A percentile compares a stretch with the other conserved stretches of the same genome.
These are phyloP conservation scores for Salvia miltiorrhiza DNA, from an alignment of 257 asterid genomes.

Conservation along the genomic window DNA sequence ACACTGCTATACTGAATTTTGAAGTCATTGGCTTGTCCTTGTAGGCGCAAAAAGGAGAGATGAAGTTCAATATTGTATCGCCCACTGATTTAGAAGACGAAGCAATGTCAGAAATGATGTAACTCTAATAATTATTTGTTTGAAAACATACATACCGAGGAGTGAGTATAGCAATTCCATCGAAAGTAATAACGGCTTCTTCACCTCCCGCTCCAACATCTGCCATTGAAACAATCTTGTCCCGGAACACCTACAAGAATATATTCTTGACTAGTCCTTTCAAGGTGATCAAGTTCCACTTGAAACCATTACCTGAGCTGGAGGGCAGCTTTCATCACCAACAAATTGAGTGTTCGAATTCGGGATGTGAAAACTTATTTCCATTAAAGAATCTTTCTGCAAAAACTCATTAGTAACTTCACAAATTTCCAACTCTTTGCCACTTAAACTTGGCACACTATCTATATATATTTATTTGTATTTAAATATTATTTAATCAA, in stretches of 20 bases:
- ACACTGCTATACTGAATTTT: slow-evolving; percentile 97
- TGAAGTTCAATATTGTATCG: slow-evolving; percentile 91
- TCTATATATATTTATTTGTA: too few relatives aligned
- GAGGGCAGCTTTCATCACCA: slow-evolving; percentile 75
- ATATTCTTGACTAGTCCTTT: not conserved
- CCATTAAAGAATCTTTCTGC: slow-evolving; percentile 98
- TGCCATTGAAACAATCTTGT: slow-evolving; percentile 85
- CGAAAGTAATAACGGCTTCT: slow-evolving; percentile 89
- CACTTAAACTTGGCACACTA: not conserved
- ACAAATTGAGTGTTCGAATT: slow-evolving; percentile 79
- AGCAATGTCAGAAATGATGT: not conserved
- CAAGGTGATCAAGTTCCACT: slow-evolving; percentile 2
- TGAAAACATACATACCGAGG: slow-evolving; percentile 51
- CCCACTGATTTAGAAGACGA: slow-evolving; percentile 35
- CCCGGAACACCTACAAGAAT: slow-evolving; percentile 66
- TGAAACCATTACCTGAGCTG: slow-evolving; percentile 63
- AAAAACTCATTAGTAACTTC: not conserved
- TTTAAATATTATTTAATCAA: too few relatives aligned
- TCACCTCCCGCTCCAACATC: slow-evolving; percentile 98
- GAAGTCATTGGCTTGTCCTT: slow-evolving; percentile 98
- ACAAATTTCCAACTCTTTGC: not conserved
- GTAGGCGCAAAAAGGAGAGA: slow-evolving; percentile 88
- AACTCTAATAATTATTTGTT: too few relatives aligned
- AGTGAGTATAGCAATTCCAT: slow-evolving; percentile 86
- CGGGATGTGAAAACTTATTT: slow-evolving; percentile 89